Conservation (phyloP, 2,329 filamentous ascomycete genomes). For the Dichotomopilus funicola region DNA sequence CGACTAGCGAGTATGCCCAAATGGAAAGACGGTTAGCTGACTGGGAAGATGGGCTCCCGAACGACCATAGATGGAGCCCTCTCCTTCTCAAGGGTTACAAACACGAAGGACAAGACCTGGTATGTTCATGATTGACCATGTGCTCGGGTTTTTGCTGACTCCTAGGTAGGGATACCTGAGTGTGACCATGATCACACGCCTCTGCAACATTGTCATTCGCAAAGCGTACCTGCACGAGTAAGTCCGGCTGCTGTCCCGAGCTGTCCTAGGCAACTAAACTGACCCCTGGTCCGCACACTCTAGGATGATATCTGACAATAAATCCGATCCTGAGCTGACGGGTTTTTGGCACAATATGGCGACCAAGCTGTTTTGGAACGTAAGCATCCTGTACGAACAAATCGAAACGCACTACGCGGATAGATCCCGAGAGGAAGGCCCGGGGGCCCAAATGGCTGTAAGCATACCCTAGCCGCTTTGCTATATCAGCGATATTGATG, state of each 20-base stretch:
- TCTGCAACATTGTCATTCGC: constrained; percentile 51
- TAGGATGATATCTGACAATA: constrained; percentile 39
- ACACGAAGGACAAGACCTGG: constrained; percentile 43
- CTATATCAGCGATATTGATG: not conserved
- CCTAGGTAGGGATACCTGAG: constrained; percentile 44
- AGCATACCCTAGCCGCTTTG: constrained; percentile 13
- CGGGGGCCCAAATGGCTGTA: constrained; percentile 48
- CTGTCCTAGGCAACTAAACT: not conserved
- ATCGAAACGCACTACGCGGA: constrained; percentile 45
- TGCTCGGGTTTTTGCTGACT: not conserved
- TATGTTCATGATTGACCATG: constrained; percentile 24
- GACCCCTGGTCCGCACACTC: not conserved
- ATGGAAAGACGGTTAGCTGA: constrained; percentile 37
- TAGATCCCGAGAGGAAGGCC: constrained; percentile 40
- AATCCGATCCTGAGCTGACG: constrained; percentile 32
- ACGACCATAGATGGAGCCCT: constrained; percentile 42
- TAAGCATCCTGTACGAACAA: constrained; percentile 42
- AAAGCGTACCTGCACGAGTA: constrained; percentile 49
- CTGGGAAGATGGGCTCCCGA: constrained; percentile 45
- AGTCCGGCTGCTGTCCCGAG: constrained; percentile 12
- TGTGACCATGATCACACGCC: constrained; percentile 48
- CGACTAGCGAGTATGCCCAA: constrained; percentile 41
- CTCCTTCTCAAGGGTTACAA: constrained; percentile 40
- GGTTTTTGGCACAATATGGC: constrained; percentile 40
- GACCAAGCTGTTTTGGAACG: constrained; percentile 43